Conservation (phyloP, 2,329 filamentous ascomycete genomes). For the Didymella keratinophila region DNA sequence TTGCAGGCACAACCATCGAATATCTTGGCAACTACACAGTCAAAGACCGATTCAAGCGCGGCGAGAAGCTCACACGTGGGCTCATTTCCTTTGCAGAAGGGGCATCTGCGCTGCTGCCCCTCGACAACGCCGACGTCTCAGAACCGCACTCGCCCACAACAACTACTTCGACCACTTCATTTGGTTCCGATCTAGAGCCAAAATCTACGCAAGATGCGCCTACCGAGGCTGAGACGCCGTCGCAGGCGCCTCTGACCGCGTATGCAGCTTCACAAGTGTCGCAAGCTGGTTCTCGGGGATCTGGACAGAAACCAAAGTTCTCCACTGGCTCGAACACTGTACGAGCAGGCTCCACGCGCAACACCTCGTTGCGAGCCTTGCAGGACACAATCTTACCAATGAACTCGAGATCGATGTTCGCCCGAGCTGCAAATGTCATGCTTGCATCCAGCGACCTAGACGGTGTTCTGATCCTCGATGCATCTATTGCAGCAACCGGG, state of each 20-base stretch:
- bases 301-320: not conserved
- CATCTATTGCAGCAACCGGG: conserved; percentile 38
- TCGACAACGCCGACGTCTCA: conserved; percentile 14
- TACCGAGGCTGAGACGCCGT: not conserved
- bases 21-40: conserved; percentile 41
- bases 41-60: conserved; percentile 35
- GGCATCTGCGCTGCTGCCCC: conserved; percentile 30
- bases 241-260: not conserved
- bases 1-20: conserved; percentile 36
- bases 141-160: not conserved
- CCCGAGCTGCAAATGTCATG: conserved; percentile 45
- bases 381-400: conserved; percentile 42
- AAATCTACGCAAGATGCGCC: not conserved
- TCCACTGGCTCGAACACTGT: conserved; percentile 10
- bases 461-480: conserved; percentile 47
- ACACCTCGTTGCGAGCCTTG: conserved; percentile 28
- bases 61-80: conserved; percentile 43
- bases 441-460: conserved; percentile 44
- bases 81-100: conserved; percentile 45
- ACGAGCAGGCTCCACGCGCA: conserved; percentile 19
- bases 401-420: conserved; percentile 44
- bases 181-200: not conserved
- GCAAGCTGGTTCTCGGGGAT: conserved; percentile 4
- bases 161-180: not conserved
- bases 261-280: conserved; percentile 6